Conservation (phyloP, 2,329 filamentous ascomycete species). For the Fusarium subtropicale region DNA sequence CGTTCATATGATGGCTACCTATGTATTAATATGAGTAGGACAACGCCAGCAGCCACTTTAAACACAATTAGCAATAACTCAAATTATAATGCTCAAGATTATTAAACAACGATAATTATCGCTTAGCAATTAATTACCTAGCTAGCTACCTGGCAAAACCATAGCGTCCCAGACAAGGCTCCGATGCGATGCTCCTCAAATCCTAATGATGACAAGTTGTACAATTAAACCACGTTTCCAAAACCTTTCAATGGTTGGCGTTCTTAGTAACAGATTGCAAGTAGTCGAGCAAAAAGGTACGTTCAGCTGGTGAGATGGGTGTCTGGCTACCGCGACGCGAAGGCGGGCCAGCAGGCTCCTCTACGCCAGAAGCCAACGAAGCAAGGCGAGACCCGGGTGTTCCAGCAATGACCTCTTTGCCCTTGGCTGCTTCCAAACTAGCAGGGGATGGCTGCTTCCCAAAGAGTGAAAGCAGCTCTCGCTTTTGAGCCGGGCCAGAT, state of each 20-base stretch:
- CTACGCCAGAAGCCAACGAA: slow-evolving; percentile 58
- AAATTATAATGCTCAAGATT: slow-evolving; percentile 6
- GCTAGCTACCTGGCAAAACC: slow-evolving; percentile 14
- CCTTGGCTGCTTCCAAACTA: slow-evolving; percentile 42
- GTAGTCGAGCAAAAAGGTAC: slow-evolving; percentile 81
- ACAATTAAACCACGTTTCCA: slow-evolving; percentile 26
- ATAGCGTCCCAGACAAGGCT: slow-evolving; percentile 33
- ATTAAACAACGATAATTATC: slow-evolving; percentile 9
- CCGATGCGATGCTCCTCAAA: slow-evolving; percentile 35
- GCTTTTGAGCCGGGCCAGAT: slow-evolving; percentile 51
- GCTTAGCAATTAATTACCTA: slow-evolving; percentile 21
- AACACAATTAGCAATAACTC: neutral
- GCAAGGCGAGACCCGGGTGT: slow-evolving; percentile 54
- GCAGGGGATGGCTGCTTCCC: slow-evolving; percentile 56
- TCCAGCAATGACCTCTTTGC: slow-evolving; percentile 43
- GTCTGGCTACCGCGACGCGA: slow-evolving; percentile 63
- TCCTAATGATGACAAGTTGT: slow-evolving; percentile 36
- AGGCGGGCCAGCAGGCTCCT: slow-evolving; percentile 46
- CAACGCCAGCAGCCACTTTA: neutral
- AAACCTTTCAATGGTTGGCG: slow-evolving; percentile 47
- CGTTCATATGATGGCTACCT: neutral
- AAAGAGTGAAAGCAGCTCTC: slow-evolving; percentile 70
- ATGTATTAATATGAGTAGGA: neutral
- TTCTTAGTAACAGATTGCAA: slow-evolving; percentile 67
- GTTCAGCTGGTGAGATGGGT: slow-evolving; percentile 75